phyloP scores from a whole-genome alignment of 805 yeast species.

The Candida maris region DNA sequence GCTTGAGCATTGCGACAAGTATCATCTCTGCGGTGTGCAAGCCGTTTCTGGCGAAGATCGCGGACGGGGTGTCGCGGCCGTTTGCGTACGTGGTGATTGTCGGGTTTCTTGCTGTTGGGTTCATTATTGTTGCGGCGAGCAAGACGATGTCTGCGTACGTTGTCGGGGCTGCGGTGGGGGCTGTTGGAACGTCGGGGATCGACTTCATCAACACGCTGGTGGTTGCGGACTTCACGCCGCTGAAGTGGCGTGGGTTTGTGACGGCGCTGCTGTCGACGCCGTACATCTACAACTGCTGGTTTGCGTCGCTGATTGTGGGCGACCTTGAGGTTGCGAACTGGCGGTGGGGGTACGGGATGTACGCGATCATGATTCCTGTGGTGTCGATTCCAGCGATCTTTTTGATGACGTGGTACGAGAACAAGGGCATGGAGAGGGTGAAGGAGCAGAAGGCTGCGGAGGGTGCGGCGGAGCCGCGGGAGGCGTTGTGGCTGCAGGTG shows the following conservation, averaged over 20 bases:
- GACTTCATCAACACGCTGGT: slow-evolving; percentile 19
- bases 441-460: not conserved
- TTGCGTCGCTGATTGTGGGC: slow-evolving; percentile 36
- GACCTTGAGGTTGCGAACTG: slow-evolving; percentile 36
- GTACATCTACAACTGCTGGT: slow-evolving; percentile 39
- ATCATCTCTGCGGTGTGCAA: slow-evolving; percentile 24
- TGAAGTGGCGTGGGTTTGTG: slow-evolving; percentile 27
- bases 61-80: slow-evolving; percentile 28
- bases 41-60: slow-evolving; percentile 27
- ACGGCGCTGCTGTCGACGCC: slow-evolving; percentile 32
- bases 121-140: slow-evolving; percentile 22
- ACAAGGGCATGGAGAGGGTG: slow-evolving; percentile 21
- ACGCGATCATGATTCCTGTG: slow-evolving; percentile 42
- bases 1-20: slow-evolving; percentile 22
- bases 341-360: slow-evolving; percentile 53
- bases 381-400: slow-evolving; percentile 32
- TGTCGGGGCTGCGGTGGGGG: slow-evolving; percentile 22
- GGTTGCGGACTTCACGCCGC: slow-evolving; percentile 28
- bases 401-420: slow-evolving; percentile 33
- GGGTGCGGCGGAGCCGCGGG: not conserved
- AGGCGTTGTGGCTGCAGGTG: not conserved
- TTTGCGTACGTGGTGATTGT: slow-evolving; percentile 17
- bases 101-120: slow-evolving; percentile 23
- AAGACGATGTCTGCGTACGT: slow-evolving; percentile 25
- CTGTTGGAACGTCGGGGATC: slow-evolving; percentile 25